Base-by-base conservation (phyloP, 2,329 filamentous ascomycete species). In the Leptographium lundbergii region DNA sequence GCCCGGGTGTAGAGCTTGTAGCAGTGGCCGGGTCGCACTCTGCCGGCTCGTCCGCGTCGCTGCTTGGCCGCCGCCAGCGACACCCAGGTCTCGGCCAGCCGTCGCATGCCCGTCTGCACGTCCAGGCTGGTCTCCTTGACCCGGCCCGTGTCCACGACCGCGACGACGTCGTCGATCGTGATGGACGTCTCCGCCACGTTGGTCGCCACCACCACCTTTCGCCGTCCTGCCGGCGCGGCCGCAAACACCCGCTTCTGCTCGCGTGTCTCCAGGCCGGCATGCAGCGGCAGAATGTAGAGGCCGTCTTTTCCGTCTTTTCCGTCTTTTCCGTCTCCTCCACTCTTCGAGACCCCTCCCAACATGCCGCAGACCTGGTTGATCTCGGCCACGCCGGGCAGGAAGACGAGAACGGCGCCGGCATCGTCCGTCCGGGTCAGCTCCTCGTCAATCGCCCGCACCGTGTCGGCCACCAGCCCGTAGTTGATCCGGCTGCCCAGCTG, bases 141-240 rank as follows among this genome's bases (percentile, higher is more conserved):
- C 57, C 90, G 86, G 32, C 94, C 94, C 13, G 88, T 94, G 70
- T 99, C 94, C 63, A 99, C 92, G 53, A 99, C 94, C 2, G 89
- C 92, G 2, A 97, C 88, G 57, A 99, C 89, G 68, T 99, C 94
- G 68, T 96, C 91, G 61, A 99, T 99, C 0, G 94, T 99, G 69
- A 99, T 97, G 2, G 94, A 97, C 0, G 94, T 99, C 71, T 99
- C 94, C 2, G 94, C 94, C 2, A 99, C 92, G 67, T 99, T 99
- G 52, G 94, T 99, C 1, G 94, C 89, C 7, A 92, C 89, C 39
- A 99, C 88, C 14, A 99, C 83, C 72, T 99, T 99, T 42, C 94
- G 81, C 72, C 89, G 91, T 0, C 91, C 91, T 3, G 75, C 70
- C 0, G 92, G 91, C 5, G 94, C 75, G 17, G 79, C 78, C 32